phyloP scores from a whole-genome alignment of 1,139 yeast species.

The Suhomyces anneliseae region DNA sequence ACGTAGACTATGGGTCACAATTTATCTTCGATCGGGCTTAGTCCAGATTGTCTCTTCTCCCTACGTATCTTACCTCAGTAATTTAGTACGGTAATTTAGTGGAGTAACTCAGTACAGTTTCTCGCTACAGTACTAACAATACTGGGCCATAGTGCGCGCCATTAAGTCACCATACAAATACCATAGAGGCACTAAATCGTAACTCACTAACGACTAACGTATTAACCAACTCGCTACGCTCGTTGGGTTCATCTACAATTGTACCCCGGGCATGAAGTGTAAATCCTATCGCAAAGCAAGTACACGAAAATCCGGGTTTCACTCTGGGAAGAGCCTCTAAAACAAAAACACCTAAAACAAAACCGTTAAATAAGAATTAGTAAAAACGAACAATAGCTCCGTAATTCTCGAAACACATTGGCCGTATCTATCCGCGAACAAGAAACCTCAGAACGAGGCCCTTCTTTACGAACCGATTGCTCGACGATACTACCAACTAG shows the following conservation, averaged over 20 bases:
- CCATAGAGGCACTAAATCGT: too few relatives aligned
- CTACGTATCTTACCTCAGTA: too few relatives aligned
- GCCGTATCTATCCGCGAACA: slow-evolving; percentile 11
- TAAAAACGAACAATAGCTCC: neutral
- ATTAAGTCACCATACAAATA: too few relatives aligned
- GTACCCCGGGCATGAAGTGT: slow-evolving; percentile 59
- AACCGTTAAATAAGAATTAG: slow-evolving; percentile 14
- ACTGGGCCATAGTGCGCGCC: too few relatives aligned
- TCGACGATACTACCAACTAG: slow-evolving; percentile 19
- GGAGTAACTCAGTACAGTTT: too few relatives aligned
- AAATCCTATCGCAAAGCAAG: slow-evolving; percentile 39
- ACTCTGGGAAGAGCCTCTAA: slow-evolving; percentile 43
- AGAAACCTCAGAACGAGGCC: slow-evolving; percentile 24
- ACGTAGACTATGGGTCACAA: too few relatives aligned
- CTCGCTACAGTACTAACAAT: too few relatives aligned
- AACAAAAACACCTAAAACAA: slow-evolving; percentile 23
- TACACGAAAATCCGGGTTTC: slow-evolving; percentile 53
- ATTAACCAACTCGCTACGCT: neutral
- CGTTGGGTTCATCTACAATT: slow-evolving; percentile 11
- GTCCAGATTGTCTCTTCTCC: too few relatives aligned
- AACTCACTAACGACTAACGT: neutral
- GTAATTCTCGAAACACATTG: slow-evolving; percentile 10
- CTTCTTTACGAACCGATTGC: slow-evolving; percentile 4
- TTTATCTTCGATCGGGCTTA: too few relatives aligned
- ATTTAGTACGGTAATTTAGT: too few relatives aligned